A percentile compares a stretch with the other conserved stretches of the same genome.
phyloP scores from a whole-genome alignment of 805 yeast genomes.

The Pichia gijzeniarum region DNA sequence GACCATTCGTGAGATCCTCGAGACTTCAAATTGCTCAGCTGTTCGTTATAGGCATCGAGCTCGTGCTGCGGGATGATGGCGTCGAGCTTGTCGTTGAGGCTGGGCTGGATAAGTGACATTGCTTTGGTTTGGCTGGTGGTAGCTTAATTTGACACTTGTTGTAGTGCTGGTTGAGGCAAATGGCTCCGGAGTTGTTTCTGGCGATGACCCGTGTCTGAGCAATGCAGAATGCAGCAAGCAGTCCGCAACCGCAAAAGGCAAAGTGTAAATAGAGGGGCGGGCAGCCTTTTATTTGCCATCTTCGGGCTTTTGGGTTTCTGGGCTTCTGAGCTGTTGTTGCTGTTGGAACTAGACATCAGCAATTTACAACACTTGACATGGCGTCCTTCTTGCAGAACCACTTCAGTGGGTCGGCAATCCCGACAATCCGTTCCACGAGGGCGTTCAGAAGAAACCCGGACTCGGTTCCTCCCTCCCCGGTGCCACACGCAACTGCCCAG shows the following conservation, averaged over 20 bases:
- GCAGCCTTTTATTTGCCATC: neutral
- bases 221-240: too few species aligned
- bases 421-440: conserved; percentile 32
- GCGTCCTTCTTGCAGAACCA: conserved; percentile 28
- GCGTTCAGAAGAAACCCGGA: conserved; percentile 29
- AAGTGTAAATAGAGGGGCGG: conserved; percentile 1
- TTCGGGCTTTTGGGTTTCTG: neutral
- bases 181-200: too few species aligned
- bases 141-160: conserved; percentile 12
- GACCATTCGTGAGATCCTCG: conserved; percentile 28
- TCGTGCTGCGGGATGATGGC: conserved; percentile 22
- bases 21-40: conserved; percentile 9
- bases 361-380: conserved; percentile 2
- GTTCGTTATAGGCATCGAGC: conserved; percentile 13
- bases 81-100: conserved; percentile 24
- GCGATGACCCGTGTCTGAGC: too few species aligned
- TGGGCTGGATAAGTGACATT: conserved; percentile 18
- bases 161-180: too few species aligned
- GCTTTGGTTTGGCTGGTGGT: too few species aligned
- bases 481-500: conserved; percentile 4
- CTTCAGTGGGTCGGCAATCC: conserved; percentile 27
- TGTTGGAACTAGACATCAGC: too few species aligned
- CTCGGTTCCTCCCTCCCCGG: conserved; percentile 22
- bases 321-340: too few species aligned
- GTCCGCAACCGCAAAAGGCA: neutral